These are phyloP conservation scores for Pouteria glomerata DNA, from an alignment of 148 eudicot species.

Conservation along the genomic window DNA sequence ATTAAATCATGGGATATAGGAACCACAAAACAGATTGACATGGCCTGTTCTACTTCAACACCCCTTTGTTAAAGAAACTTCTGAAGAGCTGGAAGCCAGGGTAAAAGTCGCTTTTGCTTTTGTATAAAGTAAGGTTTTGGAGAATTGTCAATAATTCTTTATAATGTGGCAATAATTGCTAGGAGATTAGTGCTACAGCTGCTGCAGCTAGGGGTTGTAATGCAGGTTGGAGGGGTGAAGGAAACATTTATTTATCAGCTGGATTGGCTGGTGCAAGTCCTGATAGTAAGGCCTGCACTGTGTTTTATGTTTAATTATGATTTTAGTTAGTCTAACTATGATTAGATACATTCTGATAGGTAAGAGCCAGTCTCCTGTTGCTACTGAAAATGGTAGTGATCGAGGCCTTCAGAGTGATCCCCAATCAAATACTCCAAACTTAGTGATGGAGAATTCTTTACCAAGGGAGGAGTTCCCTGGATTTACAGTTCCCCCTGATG, in stretches of 20 bases:
- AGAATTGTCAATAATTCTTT: background rate
- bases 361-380: conserved; percentile 25
- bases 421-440: conserved; percentile 24
- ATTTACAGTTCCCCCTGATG: conserved; percentile 38
- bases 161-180: conserved; percentile 10
- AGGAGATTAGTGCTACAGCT: conserved; percentile 51
- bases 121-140: conserved; percentile 3
- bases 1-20: conserved; percentile 39
- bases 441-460: conserved; percentile 19
- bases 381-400: conserved; percentile 22
- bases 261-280: conserved; percentile 34
- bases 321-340: conserved; percentile 8
- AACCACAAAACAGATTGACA: conserved; percentile 77
- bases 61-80: conserved; percentile 70
- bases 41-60: conserved; percentile 98
- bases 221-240: conserved; percentile 49
- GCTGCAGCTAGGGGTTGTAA: conserved; percentile 40
- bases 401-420: conserved; percentile 25
- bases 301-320: conserved; percentile 1
- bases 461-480: conserved; percentile 59
- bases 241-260: conserved; percentile 34
- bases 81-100: conserved; percentile 49
- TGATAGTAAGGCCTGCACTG: conserved; percentile 46
- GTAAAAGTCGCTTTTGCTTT: conserved; percentile 9
- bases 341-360: conserved; percentile 21